Base-by-base conservation (phyloP, 768 basidiomycete species). In the Suillus subaureus region DNA sequence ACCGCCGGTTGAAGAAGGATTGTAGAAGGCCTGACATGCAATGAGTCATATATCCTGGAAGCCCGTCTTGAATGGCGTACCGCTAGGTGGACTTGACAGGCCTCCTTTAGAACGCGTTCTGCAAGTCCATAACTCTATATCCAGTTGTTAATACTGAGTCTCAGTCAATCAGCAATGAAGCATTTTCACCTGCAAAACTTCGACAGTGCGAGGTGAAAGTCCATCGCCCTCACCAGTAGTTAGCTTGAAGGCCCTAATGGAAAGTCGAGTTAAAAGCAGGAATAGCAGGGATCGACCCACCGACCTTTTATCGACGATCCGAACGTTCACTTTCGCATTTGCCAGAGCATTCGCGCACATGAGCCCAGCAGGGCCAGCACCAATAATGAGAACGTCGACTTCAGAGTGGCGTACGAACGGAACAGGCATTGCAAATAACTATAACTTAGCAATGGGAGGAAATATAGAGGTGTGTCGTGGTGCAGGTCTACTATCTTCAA, bases 121-220 rank as follows among this genome's bases (percentile, higher is more conserved):
- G 81, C 87, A 4, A 93, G 78, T 6, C 91, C 91, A 75, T 93
- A 93, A 66, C 91, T 93, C 91, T 92, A 66, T 15, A 18, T 35
- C 12, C 23, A 3, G 12, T 51, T 26, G 23, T 37, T 5, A 37
- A 43, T n/a, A n/a, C 23, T 4, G 11, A 63, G 60, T 21, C 31
- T 21, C 2, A 12, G 33, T 21, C 2, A 15, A 33, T 39, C 0
- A 28, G 28, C 60, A 39, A 61, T 6, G 21, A 40, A 55, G 55
- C 16, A 42, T 28, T 23, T 71, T 33, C 39, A 77, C 84, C 74
- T 85, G 82, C 31, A 86, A 71, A 12, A 86, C 80, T 68, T 86
- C 85, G 28, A 71, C 49, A 3, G 75, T 74, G 45, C 69, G 69
- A 49, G 71, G 71, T 16, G 71, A 67, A 60, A 75, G 57, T n/a